phyloP scores from a whole-genome alignment of 2,329 filamentous ascomycete genomes.

The Alternaria ventricosa region DNA sequence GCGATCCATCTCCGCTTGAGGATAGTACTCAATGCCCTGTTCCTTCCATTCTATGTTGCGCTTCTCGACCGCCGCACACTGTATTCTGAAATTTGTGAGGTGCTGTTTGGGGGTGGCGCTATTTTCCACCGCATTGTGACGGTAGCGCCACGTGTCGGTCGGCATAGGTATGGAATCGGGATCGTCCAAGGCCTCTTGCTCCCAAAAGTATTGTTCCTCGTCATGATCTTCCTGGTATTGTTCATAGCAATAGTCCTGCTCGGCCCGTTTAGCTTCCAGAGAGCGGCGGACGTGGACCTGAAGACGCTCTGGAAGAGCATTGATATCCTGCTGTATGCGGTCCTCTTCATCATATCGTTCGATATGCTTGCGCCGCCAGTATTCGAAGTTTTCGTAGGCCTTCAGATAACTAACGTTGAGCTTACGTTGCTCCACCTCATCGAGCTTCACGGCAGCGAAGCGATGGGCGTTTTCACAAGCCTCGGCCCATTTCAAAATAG shows the following conservation, averaged over 20 bases:
- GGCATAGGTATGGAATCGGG: not conserved
- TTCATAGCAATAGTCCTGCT: not conserved
- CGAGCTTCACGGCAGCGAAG: not conserved
- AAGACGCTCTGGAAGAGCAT: not conserved
- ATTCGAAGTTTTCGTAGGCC: not conserved
- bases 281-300: not conserved
- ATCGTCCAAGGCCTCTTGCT: not conserved
- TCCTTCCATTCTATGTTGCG: not conserved
- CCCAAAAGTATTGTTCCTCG: not conserved
- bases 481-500: constrained; percentile 1
- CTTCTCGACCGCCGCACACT: not conserved
- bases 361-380: constrained; percentile 3
- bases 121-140: not conserved
- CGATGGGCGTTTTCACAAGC: not conserved
- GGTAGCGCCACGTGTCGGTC: not conserved
- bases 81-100: not conserved
- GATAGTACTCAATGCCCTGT: not conserved
- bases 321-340: not conserved
- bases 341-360: not conserved
- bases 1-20: not conserved
- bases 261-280: not conserved
- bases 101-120: not conserved
- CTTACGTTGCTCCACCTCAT: not conserved
- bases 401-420: not conserved
- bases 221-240: not conserved